Base-by-base conservation (phyloP, 768 basidiomycete genomes). In the Sutorius australiensis region DNA sequence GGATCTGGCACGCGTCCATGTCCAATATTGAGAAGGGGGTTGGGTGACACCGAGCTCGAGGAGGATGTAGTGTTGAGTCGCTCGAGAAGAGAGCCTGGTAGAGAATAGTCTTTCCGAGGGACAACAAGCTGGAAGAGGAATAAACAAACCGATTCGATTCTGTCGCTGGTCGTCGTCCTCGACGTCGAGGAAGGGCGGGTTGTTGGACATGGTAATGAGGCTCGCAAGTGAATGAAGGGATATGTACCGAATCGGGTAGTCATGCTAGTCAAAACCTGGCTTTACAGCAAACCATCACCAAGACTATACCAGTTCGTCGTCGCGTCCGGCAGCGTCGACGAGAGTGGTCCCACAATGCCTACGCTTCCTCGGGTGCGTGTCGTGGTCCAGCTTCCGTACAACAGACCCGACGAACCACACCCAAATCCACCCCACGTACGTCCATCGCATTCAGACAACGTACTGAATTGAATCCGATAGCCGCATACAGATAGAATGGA, bases 351-450 rank as follows among this genome's bases (percentile, higher is more conserved):
- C 28, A 47, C 40, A 49, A 72, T 67, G 70, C 50, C 62, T 6
- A 46, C 58, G 5, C 53, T 59, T 40, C 69, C 73, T 6, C 68
- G 68, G 45, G 73, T 87, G 19, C 84, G 91, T 44, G 84, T 93
- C 21, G 83, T 93, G 30, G 84, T 93, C 37, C 79, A 88, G 49
- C 72, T 93, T 13, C 91, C 91, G 3, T 87, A 81, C 67, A 83
- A 89, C 65, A 79, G 89, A 43, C 87, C 89, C 11, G 86, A 89
- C 46, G 77, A 85, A 44, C 77, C 86, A 11, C 68, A 76, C 9
- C 69, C 72, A n/a, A 81, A 90, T 57, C 88, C 88, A 48, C 82
- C 84, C 40, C 76, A 75, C 67, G 89, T 90, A 67, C 66, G 82
- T 77, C 41, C 41, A 9, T 16, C 30, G 48, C 33, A 33, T 16